Conservation (phyloP, 2,329 filamentous ascomycete genomes). For the Mycosphaerelloides madeirae region DNA sequence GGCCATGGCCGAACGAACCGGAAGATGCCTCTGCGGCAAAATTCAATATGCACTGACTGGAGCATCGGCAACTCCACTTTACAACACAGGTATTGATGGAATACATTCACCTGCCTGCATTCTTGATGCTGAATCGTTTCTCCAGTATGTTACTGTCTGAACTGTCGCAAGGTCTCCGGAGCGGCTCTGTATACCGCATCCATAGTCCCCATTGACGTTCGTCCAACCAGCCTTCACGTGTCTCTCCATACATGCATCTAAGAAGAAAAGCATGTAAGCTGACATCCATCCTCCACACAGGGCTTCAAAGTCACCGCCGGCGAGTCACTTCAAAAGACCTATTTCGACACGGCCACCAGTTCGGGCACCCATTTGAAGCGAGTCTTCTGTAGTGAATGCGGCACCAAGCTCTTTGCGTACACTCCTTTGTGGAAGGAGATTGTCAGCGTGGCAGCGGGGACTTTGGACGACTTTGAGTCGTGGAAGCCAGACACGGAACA, state of each 20-base stretch:
- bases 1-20: slow-evolving; percentile 11
- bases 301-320: slow-evolving; percentile 42
- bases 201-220: slow-evolving; percentile 32
- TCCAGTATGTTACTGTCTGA: slow-evolving; percentile 44
- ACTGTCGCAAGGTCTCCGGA: slow-evolving; percentile 41
- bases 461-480: slow-evolving; percentile 21
- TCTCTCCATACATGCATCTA: slow-evolving; percentile 21
- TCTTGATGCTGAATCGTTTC: no score
- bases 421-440: slow-evolving; percentile 19
- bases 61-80: slow-evolving; percentile 36
- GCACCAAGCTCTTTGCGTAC: slow-evolving; percentile 26
- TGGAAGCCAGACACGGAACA: slow-evolving; percentile 25
- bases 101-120: no score
- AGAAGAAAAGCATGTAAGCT: slow-evolving; percentile 10
- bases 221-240: slow-evolving; percentile 7
- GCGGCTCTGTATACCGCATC: slow-evolving; percentile 18
- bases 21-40: slow-evolving; percentile 41
- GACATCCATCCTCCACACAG: slow-evolving; percentile 11
- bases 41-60: slow-evolving; percentile 44
- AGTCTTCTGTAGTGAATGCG: slow-evolving; percentile 42
- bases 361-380: slow-evolving; percentile 42
- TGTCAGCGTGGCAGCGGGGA: slow-evolving; percentile 22
- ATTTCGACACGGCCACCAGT: slow-evolving; percentile 38
- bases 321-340: slow-evolving; percentile 38
- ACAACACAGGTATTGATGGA: slow-evolving; percentile 24